Evolutionary conservation across 371 early-diverging fungal genomes (phyloP).

Genomic region (Mucor plumbeus): DNA sequence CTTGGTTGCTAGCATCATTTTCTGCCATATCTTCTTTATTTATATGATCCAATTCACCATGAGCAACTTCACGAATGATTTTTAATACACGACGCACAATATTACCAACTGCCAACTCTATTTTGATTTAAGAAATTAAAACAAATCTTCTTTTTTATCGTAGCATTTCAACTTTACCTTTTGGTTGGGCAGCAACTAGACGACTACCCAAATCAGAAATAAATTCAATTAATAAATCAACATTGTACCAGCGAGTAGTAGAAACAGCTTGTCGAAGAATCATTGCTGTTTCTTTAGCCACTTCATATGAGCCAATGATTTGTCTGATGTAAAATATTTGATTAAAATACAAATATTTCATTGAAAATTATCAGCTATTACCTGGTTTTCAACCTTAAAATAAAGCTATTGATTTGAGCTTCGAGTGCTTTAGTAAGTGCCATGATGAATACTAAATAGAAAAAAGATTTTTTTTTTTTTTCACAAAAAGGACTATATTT

Average conservation of each 20-base stretch:
- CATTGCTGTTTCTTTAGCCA: constrained; percentile 81
- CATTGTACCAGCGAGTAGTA: constrained; percentile 74
- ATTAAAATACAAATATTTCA: neutral
- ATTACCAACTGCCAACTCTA: constrained; percentile 90
- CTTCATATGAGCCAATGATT: constrained; percentile 74
- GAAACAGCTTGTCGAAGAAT: constrained; percentile 83
- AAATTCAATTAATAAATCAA: constrained; percentile 59
- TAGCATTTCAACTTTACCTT: constrained; percentile 45
- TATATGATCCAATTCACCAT: constrained; percentile 40
- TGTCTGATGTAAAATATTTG: constrained; percentile 55
- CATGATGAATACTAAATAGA: constrained; percentile 8
- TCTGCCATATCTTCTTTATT: neutral
- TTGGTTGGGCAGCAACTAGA: constrained; percentile 83
- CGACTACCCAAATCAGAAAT: constrained; percentile 73
- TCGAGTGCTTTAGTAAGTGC: constrained; percentile 44
- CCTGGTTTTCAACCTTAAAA: constrained; percentile 63
- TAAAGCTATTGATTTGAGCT: constrained; percentile 55
- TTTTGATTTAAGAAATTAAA: neutral
- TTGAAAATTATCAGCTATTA: constrained; percentile 14
- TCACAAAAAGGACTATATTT: neutral
- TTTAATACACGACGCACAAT: constrained; percentile 84
- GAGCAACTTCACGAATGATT: constrained; percentile 79
- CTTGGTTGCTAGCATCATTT: constrained; percentile 18
- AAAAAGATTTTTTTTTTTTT: neutral
- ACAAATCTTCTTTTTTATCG: neutral